Evolutionary conservation across 192 early-diverging fungal species (phyloP), one percentile per base, ranked within the genome.

Genomic region (Pilobolus umbonatus): DNA sequence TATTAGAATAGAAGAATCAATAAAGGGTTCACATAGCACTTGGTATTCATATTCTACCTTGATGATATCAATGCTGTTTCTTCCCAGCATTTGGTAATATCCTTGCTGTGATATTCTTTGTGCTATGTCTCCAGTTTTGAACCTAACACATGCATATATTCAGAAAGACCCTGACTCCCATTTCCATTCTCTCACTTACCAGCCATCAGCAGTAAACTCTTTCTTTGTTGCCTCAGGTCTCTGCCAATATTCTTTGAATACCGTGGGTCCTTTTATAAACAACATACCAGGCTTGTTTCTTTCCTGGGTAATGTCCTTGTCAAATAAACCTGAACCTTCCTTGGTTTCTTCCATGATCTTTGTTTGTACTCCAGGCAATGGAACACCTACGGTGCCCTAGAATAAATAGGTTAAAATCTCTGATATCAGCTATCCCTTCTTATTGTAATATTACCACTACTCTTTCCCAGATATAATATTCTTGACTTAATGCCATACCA

Each of bases 401-500:
- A 42, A 22, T 21, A 28, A n/a, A 35, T 25, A 48, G n/a, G 45
- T 36, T 17, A n/a, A 59, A n/a, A n/a, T n/a, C n/a, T n/a, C n/a
- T n/a, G n/a, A 44, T 14, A 19, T 15, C 26, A 30, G 22, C 43
- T 25, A 49, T 19, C 50, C 24, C 24, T 58, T 46, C n/a, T n/a
- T n/a, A n/a, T n/a, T n/a, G n/a, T 75, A 63, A n/a, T n/a, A n/a
- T n/a, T n/a, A n/a, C n/a, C n/a, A n/a, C n/a, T 29, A 61, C 34
- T 48, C 78, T 65, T 42, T 69, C 73, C 2, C 56, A 50, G 3
- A 62, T 15, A 10, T 61, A 57, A 65, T 75, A 82, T 19, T 66
- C 75, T 40, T 84, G 78, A 40, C 88, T 85, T 29, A 95, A 71
- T n/a, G 80, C 91, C 91, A 95, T 95, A 26, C 92, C 92, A 54